phyloP scores from a whole-genome alignment of 192 early-diverging fungal genomes.

The Spinellus fusiger region DNA sequence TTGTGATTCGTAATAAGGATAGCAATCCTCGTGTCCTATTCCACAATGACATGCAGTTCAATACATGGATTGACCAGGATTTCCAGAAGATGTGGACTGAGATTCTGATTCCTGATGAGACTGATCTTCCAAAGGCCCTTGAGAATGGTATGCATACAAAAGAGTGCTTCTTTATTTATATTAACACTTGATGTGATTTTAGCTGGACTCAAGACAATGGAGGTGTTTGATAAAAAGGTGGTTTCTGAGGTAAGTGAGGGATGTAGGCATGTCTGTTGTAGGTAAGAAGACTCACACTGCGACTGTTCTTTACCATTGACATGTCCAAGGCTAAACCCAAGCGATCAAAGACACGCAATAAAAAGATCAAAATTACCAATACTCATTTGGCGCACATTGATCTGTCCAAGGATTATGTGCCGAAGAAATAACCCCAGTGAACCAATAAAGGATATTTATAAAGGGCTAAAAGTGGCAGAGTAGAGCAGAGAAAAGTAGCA shows the following conservation, averaged over 20 bases:
- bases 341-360: slow-evolving; percentile 48
- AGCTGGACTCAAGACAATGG: slow-evolving; percentile 71
- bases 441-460: neutral
- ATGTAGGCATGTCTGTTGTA: neutral
- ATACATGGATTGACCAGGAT: slow-evolving; percentile 51
- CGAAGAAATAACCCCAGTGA: slow-evolving; percentile 11
- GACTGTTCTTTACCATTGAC: neutral
- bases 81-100: slow-evolving; percentile 71
- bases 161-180: neutral
- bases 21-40: slow-evolving; percentile 57
- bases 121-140: slow-evolving; percentile 65
- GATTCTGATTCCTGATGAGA: slow-evolving; percentile 63
- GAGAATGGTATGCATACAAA: slow-evolving; percentile 35
- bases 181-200: neutral
- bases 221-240: slow-evolving; percentile 58
- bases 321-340: slow-evolving; percentile 40
- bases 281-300: neutral
- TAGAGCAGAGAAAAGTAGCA: no score
- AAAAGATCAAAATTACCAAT: slow-evolving; percentile 75
- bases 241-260: slow-evolving; percentile 39
- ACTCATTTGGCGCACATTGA: slow-evolving; percentile 71
- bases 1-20: slow-evolving; percentile 65
- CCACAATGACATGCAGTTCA: slow-evolving; percentile 53
- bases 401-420: slow-evolving; percentile 67
- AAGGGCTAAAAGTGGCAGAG: no score